Evolutionary conservation across 2,329 filamentous ascomycete species (phyloP), one percentile per base, ranked within the genome.

Genomic region (Alternaria sp.): DNA sequence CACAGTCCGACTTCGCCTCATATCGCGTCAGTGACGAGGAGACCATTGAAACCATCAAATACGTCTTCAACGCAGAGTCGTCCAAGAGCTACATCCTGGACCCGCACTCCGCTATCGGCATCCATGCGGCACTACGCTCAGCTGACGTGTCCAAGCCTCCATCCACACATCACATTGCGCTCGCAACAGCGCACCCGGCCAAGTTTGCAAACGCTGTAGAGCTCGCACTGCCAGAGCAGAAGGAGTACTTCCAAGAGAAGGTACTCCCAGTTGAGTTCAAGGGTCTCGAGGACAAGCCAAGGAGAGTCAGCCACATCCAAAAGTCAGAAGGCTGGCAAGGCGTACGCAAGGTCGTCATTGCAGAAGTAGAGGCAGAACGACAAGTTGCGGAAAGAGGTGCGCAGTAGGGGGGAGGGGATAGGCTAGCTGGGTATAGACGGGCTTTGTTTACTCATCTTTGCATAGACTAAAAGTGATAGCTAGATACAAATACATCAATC

Each of bases 131-230:
- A 0, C 75, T 87, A 54, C 85, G 93, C 57, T 93, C 91, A 3
- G 83, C 91, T 33, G 65, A 73, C 50, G 82, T 86, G 11, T 77
- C 81, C 0, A 79, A 79, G 28, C 75, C 82, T 41, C 77, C 81
- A 2, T 75, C 78, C 2, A 80, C 81, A 14, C 80, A 88, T 51
- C 90, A 96, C 76, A 90, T 99, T 70, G 88, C 92, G 1, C 86
- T 99, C 3, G 91, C 93, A 1, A 99, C 95, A 2, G 95, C 95
- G 2, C 95, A 99, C 78, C 94, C 95, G 0, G 95, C 94, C 61
- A 99, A 99, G 79, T 99, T 99, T 73, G 88, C 90, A 0, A 86
- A 87, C 31, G 93, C 93, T 0, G 94, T 99, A 2, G 90, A 93
- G 68, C 77, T 90, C 46, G 93, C 94, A 0, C 82, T 98, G 59